Evolutionary conservation across 768 basidiomycete genomes (phyloP).

Genomic region (Boletus insuetus): DNA sequence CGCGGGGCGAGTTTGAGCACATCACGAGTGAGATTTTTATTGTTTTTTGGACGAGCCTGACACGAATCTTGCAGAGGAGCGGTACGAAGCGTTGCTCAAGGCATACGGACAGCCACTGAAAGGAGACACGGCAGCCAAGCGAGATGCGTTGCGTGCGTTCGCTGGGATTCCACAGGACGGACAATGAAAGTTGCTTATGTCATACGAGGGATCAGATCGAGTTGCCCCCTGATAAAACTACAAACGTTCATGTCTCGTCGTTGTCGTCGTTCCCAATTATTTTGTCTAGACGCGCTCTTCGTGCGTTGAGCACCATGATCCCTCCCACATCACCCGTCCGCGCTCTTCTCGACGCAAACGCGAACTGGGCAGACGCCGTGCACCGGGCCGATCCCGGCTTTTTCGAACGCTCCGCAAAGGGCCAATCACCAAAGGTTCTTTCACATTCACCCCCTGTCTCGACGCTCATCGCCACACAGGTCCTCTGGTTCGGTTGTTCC

Average conservation of each 20-base stretch:
- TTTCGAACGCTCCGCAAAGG: slow-evolving; percentile 55
- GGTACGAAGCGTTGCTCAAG: slow-evolving; percentile 38
- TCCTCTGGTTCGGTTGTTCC: slow-evolving; percentile 81
- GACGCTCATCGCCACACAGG: slow-evolving; percentile 33
- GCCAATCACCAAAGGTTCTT: slow-evolving; percentile 67
- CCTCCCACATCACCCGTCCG: background rate
- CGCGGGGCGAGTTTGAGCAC: slow-evolving; percentile 44
- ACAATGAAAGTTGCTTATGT: slow-evolving; percentile 1
- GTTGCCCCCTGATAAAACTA: background rate
- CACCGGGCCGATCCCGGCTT: slow-evolving; percentile 55
- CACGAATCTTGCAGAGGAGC: too few species aligned
- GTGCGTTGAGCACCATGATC: background rate
- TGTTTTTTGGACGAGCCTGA: too few species aligned
- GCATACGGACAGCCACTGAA: slow-evolving; percentile 33
- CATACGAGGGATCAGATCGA: slow-evolving; percentile 5
- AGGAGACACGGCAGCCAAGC: slow-evolving; percentile 40
- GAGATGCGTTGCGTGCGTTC: slow-evolving; percentile 37
- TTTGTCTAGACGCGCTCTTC: too few species aligned
- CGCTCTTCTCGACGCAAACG: slow-evolving; percentile 50
- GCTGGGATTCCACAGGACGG: slow-evolving; percentile 34
- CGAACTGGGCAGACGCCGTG: slow-evolving; percentile 68
- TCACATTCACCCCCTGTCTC: background rate
- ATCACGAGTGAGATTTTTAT: slow-evolving; percentile 35
- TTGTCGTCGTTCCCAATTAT: too few species aligned
- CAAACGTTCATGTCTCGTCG: too few species aligned